Conservation (phyloP, 2,329 filamentous ascomycete species). For the Zarea fungicola region DNA sequence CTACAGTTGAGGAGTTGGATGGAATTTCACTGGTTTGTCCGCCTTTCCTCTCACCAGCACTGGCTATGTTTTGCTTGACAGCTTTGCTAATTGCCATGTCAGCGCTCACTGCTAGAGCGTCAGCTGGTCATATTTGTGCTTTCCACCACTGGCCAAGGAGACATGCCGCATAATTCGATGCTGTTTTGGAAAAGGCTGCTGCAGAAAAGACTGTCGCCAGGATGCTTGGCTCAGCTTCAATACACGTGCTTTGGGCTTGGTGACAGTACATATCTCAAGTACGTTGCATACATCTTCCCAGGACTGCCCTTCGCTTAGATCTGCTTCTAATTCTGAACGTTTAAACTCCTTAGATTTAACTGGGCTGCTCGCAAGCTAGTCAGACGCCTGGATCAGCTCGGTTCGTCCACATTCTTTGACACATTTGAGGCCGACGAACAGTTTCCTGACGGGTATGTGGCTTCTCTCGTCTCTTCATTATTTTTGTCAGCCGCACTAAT, state of each 20-base stretch:
- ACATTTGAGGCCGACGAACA: constrained; percentile 89
- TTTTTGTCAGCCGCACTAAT: neutral
- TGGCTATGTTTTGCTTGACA: neutral
- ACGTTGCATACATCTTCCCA: constrained; percentile 24
- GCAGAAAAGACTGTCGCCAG: constrained; percentile 67
- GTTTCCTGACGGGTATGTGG: constrained; percentile 79
- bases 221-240: constrained; percentile 60
- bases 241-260: constrained; percentile 90
- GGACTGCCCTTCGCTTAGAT: neutral
- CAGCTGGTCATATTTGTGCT: constrained; percentile 70
- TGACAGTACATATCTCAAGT: constrained; percentile 92
- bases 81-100: neutral
- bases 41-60: neutral
- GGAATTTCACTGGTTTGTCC: constrained; percentile 64
- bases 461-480: neutral
- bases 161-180: constrained; percentile 78
- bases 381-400: constrained; percentile 77
- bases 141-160: constrained; percentile 92
- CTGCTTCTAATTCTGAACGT: neutral
- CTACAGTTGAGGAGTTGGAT: constrained; percentile 72
- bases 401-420: constrained; percentile 69
- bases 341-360: constrained; percentile 63
- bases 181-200: constrained; percentile 82
- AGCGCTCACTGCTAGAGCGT: constrained; percentile 48
- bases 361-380: constrained; percentile 86